Evolutionary conservation across 768 basidiomycete genomes (phyloP).

Genomic region (Phylloporus scabripes): DNA sequence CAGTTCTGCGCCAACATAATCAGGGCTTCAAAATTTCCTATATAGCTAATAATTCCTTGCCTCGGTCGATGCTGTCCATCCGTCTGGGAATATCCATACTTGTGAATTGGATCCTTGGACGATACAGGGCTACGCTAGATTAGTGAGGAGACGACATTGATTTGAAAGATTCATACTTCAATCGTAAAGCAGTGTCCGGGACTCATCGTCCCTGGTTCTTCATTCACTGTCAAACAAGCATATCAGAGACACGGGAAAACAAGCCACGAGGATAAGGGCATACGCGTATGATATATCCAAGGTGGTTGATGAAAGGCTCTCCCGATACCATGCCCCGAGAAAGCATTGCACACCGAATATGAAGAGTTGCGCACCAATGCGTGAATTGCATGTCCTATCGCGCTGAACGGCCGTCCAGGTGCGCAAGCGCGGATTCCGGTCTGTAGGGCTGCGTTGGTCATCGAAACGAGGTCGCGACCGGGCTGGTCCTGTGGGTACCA

Average conservation of each 20-base stretch:
- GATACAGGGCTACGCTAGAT: slow-evolving; percentile 53
- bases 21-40: neutral
- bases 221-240: slow-evolving; percentile 52
- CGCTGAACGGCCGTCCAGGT: slow-evolving; percentile 61
- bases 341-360: slow-evolving; percentile 64
- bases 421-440: slow-evolving; percentile 71
- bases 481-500: slow-evolving; percentile 51
- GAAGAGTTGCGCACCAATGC: slow-evolving; percentile 32
- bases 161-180: slow-evolving; percentile 46
- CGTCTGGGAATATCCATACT: slow-evolving; percentile 82
- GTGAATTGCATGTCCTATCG: slow-evolving; percentile 70
- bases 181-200: slow-evolving; percentile 92
- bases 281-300: slow-evolving; percentile 77
- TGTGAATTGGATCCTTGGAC: slow-evolving; percentile 67
- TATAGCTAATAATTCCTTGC: slow-evolving; percentile 34
- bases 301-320: slow-evolving; percentile 73
- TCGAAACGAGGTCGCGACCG: slow-evolving; percentile 58
- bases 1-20: slow-evolving; percentile 49
- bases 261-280: slow-evolving; percentile 17
- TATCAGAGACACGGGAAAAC: neutral
- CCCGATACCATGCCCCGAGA: slow-evolving; percentile 87
- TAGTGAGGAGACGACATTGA: neutral
- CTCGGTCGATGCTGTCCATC: slow-evolving; percentile 90
- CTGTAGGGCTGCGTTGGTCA: slow-evolving; percentile 60
- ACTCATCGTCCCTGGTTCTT: slow-evolving; percentile 75